These are phyloP conservation scores for Termitomyces sp. DNA, from an alignment of 768 basidiomycete genomes.

Conservation along the genomic window DNA sequence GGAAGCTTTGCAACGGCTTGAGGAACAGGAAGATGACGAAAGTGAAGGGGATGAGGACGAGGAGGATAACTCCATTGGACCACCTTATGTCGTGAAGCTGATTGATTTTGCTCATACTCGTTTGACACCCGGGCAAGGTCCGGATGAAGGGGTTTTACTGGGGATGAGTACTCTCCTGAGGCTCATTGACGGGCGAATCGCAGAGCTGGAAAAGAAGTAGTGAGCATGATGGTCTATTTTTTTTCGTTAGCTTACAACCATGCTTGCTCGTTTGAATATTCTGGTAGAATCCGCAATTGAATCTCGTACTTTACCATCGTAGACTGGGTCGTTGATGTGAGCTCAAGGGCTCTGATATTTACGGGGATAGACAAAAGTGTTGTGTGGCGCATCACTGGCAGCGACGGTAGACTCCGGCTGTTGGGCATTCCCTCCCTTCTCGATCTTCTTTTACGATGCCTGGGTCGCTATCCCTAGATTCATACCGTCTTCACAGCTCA, in stretches of 20 bases:
- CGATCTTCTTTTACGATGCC: too few species aligned
- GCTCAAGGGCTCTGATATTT: too few species aligned
- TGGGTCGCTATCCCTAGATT: too few species aligned
- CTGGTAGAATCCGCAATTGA: neutral
- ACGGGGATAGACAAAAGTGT: too few species aligned
- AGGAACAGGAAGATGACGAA: constrained; percentile 12
- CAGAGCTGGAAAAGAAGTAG: constrained; percentile 11
- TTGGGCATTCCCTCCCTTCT: too few species aligned
- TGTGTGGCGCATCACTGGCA: too few species aligned
- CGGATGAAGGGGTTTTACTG: constrained; percentile 71
- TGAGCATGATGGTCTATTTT: neutral
- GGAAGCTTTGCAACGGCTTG: constrained; percentile 10
- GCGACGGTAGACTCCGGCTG: too few species aligned
- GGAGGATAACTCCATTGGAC: constrained; percentile 26
- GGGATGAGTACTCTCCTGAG: constrained; percentile 66
- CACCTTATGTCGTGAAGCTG: constrained; percentile 64
- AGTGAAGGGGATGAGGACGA: constrained; percentile 13
- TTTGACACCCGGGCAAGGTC: constrained; percentile 63
- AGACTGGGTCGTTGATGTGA: too few species aligned
- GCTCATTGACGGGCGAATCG: constrained; percentile 44
- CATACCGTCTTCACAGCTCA: too few species aligned
- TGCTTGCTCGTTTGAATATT: neutral
- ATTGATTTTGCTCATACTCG: constrained; percentile 96
- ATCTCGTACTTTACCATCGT: too few species aligned
- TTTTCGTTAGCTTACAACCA: neutral